A percentile compares a stretch with the other conserved stretches of the same genome.
Conservation (phyloP, 1,284 basidiomycete species). For the Marasmius sp. region DNA sequence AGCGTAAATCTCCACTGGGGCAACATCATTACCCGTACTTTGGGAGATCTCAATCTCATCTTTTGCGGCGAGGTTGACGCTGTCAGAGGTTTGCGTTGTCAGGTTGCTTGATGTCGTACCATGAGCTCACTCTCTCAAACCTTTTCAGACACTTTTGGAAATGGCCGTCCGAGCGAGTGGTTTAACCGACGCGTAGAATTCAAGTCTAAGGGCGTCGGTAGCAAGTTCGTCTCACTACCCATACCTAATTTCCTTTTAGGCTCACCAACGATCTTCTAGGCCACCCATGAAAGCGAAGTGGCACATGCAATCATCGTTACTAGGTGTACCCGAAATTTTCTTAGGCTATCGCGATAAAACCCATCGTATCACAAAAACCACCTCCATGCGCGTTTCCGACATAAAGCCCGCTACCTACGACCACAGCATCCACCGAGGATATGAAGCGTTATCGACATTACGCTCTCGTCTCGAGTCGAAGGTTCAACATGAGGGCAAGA, state of each 20-base stretch:
- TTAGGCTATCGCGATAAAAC: constrained; percentile 1
- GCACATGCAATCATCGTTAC: constrained; percentile 9
- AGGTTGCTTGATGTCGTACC: background rate
- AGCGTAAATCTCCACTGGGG: background rate
- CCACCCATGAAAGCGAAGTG: background rate
- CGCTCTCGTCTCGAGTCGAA: background rate
- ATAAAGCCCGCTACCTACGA: background rate
- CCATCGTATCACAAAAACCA: background rate
- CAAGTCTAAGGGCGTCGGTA: background rate
- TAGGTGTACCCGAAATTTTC: constrained; percentile 6
- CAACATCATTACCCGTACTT: background rate
- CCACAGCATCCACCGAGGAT: background rate
- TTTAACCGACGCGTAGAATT: constrained; percentile 3
- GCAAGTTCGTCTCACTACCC: background rate
- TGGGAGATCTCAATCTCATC: constrained; percentile 5
- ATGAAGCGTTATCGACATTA: background rate
- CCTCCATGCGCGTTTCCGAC: background rate
- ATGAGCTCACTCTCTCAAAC: background rate
- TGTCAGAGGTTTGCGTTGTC: background rate
- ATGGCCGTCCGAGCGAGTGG: background rate
- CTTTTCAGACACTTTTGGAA: background rate
- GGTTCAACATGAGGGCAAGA: background rate
- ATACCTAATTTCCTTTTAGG: background rate
- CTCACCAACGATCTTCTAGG: background rate
- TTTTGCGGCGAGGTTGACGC: constrained; percentile 8